Conservation (phyloP, 257 asterid genomes). For the Echium plantagineum region DNA sequence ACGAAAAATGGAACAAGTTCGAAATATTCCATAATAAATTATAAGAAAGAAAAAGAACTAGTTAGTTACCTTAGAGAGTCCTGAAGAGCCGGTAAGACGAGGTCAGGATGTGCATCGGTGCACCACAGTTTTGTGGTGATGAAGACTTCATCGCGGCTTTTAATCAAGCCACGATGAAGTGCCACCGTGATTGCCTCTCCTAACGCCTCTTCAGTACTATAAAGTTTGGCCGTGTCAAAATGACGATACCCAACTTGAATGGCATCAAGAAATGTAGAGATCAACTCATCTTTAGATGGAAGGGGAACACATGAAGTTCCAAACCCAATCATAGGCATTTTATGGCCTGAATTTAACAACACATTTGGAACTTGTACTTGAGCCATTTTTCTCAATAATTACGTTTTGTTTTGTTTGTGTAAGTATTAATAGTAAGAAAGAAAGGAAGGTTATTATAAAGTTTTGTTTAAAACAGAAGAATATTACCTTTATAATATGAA, state of each 20-base stretch:
- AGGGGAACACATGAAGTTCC: conserved; percentile 35
- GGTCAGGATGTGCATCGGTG: conserved; percentile 32
- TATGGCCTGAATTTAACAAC: conserved; percentile 21
- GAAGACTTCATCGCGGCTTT: conserved; percentile 47
- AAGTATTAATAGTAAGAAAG: too few relatives aligned
- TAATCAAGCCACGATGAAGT: conserved; percentile 25
- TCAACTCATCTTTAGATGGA: conserved; percentile 18
- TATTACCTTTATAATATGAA: too few relatives aligned
- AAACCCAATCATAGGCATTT: conserved; percentile 42
- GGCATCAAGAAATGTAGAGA: conserved; percentile 40
- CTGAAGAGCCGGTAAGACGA: conserved; percentile 43
- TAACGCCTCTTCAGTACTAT: conserved; percentile 43
- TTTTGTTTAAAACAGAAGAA: too few relatives aligned
- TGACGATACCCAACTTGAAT: conserved; percentile 54
- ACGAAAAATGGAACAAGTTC: too few relatives aligned
- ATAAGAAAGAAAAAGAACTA: too few relatives aligned
- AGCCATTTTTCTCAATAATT: conserved; percentile 8
- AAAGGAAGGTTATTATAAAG: too few relatives aligned
- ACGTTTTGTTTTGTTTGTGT: too few relatives aligned
- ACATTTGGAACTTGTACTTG: conserved; percentile 17
- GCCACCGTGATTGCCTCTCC: conserved; percentile 51
- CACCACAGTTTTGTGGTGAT: conserved; percentile 58
- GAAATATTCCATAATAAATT: too few relatives aligned
- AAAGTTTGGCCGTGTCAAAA: conserved; percentile 50
- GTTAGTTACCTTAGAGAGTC: conserved; percentile 33